Evolutionary conservation across 257 asterid species (phyloP).

Genomic region (Solanum lignicaule): DNA sequence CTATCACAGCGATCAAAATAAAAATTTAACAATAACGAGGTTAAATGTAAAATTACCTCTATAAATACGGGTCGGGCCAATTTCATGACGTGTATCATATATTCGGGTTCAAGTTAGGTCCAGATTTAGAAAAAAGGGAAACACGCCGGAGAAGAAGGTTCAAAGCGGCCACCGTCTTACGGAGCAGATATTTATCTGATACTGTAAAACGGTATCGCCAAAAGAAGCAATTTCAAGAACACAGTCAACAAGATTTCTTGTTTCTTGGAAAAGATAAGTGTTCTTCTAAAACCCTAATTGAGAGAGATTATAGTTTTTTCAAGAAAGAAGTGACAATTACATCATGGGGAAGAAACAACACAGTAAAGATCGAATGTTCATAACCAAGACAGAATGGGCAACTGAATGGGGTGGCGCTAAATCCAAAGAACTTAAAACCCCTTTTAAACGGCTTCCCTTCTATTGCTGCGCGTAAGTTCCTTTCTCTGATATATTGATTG

Average conservation of each 20-base stretch:
- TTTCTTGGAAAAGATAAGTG: neutral
- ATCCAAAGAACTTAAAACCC: slow-evolving; percentile 72
- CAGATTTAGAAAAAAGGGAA: neutral
- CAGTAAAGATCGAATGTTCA: slow-evolving; percentile 92
- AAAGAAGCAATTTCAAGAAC: neutral
- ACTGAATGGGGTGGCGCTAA: slow-evolving; percentile 99
- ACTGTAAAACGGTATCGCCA: neutral
- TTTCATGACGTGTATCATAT: neutral
- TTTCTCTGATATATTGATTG: neutral
- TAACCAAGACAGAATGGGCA: slow-evolving; percentile 99
- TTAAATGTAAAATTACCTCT: neutral
- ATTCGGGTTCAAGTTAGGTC: neutral
- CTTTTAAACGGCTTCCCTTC: slow-evolving; percentile 88
- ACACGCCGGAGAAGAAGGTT: neutral
- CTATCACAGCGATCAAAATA: neutral
- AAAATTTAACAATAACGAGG: neutral
- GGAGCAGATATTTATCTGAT: neutral
- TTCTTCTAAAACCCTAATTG: neutral
- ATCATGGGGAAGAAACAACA: slow-evolving; percentile 98
- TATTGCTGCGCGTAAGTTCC: slow-evolving; percentile 89
- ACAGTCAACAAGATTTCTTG: neutral
- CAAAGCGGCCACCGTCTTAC: neutral
- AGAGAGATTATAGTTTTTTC: neutral
- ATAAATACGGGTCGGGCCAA: neutral
- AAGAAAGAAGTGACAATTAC: neutral